Evolutionary conservation across 192 early-diverging fungal genomes (phyloP), one percentile per base, ranked within the genome.

Genomic region (Coemansia sp.): DNA sequence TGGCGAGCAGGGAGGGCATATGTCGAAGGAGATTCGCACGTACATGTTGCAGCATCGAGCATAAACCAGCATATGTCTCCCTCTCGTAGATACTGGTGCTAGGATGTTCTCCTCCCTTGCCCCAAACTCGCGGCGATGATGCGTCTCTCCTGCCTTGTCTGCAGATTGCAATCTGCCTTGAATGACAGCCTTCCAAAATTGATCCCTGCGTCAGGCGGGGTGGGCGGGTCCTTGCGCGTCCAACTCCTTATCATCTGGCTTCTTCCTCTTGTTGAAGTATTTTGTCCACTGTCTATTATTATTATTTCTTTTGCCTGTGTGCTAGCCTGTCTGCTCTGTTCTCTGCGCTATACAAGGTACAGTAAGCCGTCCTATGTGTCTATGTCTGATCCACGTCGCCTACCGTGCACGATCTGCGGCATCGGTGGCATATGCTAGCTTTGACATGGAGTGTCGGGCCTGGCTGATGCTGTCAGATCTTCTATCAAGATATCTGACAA

Each of bases 21-120:
- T 60, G 57, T 34, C 57, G n/a, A 62, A 41, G 36, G 61, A 62
- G 61, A 62, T 40, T 62, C 61, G 61, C 61, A 41, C 61, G 61
- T 41, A 62, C 61, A 62, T 62, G 61, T 24, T 40, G 61, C 61
- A 62, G 36, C 38, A 62, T 24, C n/a, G 38, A 40, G 61, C 61
- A 62, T 62, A 62, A 62, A 62, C 61, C 36, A 62, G 61, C 61
- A 62, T 61, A 61, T 41, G 36, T 10, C 20, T 50, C 49, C 49
- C 49, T 10, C 16, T 9, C 57, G 57, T 60, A 60, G 57, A 34
- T 34, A 62, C 61, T 27, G 29, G 61, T 10, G 38, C 38, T 13
- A 1, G 16, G 18, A 33, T 29, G 29, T 58, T 13, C 9, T 34
- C 57, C 33, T 22, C 22, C 12, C 61, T 22, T 40, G 0, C 61